A percentile compares a stretch with the other conserved stretches of the same genome.
Evolutionary conservation across 352 stramenopile genomes (phyloP).

Genomic region (Globisporangium abappressorium): DNA sequence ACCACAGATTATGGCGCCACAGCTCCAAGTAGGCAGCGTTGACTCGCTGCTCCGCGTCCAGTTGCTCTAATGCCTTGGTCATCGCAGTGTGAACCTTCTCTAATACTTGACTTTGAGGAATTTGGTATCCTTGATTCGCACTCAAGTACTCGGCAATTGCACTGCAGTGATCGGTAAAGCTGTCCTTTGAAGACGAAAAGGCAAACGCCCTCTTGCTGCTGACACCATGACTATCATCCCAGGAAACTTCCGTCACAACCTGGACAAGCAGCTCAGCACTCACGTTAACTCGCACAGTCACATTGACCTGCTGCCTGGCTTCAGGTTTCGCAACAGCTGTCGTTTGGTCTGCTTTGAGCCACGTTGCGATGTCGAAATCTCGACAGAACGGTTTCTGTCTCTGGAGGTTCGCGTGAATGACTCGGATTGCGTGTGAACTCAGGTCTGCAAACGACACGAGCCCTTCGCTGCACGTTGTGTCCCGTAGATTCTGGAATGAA

Average conservation of each 20-base stretch:
- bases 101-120: too few relatives aligned
- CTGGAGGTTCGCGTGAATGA: conserved; percentile 45
- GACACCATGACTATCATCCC: too few relatives aligned
- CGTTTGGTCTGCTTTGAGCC: conserved; percentile 23
- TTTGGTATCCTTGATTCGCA: too few relatives aligned
- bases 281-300: too few relatives aligned
- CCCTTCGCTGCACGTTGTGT: conserved; percentile 28
- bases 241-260: too few relatives aligned
- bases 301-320: neutral
- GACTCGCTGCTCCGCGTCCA: neutral
- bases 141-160: too few relatives aligned
- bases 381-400: conserved; percentile 30
- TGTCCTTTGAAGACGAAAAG: too few relatives aligned
- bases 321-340: neutral
- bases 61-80: neutral
- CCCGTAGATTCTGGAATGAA: conserved; percentile 40
- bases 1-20: conserved; percentile 28
- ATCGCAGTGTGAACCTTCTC: neutral
- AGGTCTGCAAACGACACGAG: conserved; percentile 52
- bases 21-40: conserved; percentile 21
- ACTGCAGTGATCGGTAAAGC: too few relatives aligned
- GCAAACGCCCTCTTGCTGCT: neutral
- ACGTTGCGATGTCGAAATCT: conserved; percentile 35
- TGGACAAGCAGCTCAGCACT: too few relatives aligned
- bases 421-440: conserved; percentile 34